Base-by-base conservation (phyloP, 129 eudicot species). In the Oenanthe sinensis region DNA sequence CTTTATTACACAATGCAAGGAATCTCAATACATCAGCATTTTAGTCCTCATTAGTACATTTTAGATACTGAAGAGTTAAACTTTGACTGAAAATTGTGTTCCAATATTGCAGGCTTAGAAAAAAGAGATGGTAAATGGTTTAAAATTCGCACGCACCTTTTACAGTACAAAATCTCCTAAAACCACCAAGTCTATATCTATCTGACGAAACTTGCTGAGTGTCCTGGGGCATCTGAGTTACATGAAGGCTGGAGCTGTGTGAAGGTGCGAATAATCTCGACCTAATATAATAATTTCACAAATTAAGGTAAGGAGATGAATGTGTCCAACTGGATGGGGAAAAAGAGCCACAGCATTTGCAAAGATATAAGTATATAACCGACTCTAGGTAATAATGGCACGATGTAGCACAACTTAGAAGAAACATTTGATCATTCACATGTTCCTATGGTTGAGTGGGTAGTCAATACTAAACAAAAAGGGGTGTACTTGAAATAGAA, bases 221-320 rank as follows among this genome's bases (percentile, higher is more conserved):
- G 71, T 67, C 85, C 71, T 68, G 90, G 75, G 84, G 84, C 80
- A 71, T 80, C 83, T 81, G 84, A 83, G 87, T 82, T 75, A 84
- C 90, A 73, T 62, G 83, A 82, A 62, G 80, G 81, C 87, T 92
- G 85, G 96, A 88, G 88, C 97, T 88, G 97, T 88, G 85, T 68
- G 77, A 63, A 79, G 75, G 76, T 55, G 77, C 81, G 84, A 82
- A 83, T 43, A 45, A 67, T 75, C 76, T 79, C 50, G 67, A 73
- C 58, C 79, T 42, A 85, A 26, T 15, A 54, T 47, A 24, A 54
- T 19, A 30, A 26, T 72, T 76, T 65, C 40, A 30, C 1, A 78
- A 68, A 75, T 24, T 39, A 19, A 70, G 47, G 50, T 24, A 62
- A 28, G 68, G 28, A 52, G 37, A 63, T 39, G 26, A 40, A 83